These are phyloP conservation scores for Cajanus cajan DNA, from an alignment of 306 rosid species.

Conservation along the genomic window DNA sequence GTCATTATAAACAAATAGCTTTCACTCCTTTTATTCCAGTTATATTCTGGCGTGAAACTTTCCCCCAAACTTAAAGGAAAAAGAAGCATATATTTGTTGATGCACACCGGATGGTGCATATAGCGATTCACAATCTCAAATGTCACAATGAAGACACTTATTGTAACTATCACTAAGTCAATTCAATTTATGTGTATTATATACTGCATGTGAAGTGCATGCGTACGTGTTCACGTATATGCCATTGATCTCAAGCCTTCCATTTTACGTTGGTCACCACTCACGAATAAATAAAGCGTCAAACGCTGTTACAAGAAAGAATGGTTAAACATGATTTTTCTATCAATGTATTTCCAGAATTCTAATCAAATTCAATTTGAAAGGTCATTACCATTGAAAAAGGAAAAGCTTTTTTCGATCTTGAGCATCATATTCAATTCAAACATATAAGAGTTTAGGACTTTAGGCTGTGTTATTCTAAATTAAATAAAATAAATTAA, in stretches of 20 bases:
- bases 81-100: neutral
- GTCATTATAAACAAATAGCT: neutral
- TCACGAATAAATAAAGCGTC: constrained; percentile 1
- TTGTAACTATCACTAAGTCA: neutral
- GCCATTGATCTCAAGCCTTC: neutral
- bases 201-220: constrained; percentile 1
- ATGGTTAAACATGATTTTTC: neutral
- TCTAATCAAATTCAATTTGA: neutral
- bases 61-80: neutral
- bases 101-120: constrained; percentile 5
- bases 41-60: neutral
- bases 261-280: neutral
- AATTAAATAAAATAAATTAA: neutral
- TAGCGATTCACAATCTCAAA: neutral
- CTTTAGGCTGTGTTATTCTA: neutral
- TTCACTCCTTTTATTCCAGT: constrained; percentile 9
- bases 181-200: neutral
- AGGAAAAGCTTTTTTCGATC: neutral
- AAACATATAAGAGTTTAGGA: neutral
- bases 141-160: neutral
- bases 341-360: neutral
- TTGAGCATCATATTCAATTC: neutral
- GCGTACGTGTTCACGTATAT: neutral
- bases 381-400: neutral
- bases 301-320: neutral